Conservation (phyloP, 257 asterid genomes). For the Salvia miltiorrhiza region DNA sequence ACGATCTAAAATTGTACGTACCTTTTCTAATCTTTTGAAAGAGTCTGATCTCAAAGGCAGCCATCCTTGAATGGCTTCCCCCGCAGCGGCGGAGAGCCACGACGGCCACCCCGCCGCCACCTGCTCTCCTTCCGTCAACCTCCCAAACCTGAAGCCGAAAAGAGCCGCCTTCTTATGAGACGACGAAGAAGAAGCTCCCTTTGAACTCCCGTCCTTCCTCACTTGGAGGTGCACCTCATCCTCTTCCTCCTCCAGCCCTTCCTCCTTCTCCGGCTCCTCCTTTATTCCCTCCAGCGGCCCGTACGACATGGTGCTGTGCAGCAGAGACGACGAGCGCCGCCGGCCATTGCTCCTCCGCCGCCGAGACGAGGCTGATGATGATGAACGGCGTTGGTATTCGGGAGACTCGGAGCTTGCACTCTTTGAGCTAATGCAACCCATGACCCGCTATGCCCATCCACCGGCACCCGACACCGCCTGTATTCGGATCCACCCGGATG, state of each 20-base stretch:
- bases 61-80: slow-evolving; percentile 92
- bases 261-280: slow-evolving; percentile 79
- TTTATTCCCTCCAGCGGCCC: slow-evolving; percentile 77
- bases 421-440: slow-evolving; percentile 97
- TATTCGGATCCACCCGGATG: slow-evolving; percentile 38
- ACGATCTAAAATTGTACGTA: no score
- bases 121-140: slow-evolving; percentile 70
- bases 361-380: slow-evolving; percentile 16
- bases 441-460: slow-evolving; percentile 84
- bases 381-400: slow-evolving; percentile 10
- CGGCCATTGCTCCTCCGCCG: slow-evolving; percentile 23
- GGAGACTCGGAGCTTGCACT: slow-evolving; percentile 44
- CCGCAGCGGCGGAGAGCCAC: slow-evolving; percentile 89
- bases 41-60: slow-evolving; percentile 64
- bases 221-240: slow-evolving; percentile 23
- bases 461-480: slow-evolving; percentile 24
- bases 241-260: slow-evolving; percentile 43
- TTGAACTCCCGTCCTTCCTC: slow-evolving; percentile 26
- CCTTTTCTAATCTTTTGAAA: slow-evolving; percentile 86
- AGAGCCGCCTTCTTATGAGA: slow-evolving; percentile 45
- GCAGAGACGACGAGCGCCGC: slow-evolving; percentile 18
- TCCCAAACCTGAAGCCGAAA: slow-evolving; percentile 66
- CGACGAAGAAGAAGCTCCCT: slow-evolving; percentile 22
- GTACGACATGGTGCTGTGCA: slow-evolving; percentile 22
- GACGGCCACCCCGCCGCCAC: slow-evolving; percentile 89